Conservation (phyloP, 2,329 filamentous ascomycete genomes). For the Epichloe amarillans region DNA sequence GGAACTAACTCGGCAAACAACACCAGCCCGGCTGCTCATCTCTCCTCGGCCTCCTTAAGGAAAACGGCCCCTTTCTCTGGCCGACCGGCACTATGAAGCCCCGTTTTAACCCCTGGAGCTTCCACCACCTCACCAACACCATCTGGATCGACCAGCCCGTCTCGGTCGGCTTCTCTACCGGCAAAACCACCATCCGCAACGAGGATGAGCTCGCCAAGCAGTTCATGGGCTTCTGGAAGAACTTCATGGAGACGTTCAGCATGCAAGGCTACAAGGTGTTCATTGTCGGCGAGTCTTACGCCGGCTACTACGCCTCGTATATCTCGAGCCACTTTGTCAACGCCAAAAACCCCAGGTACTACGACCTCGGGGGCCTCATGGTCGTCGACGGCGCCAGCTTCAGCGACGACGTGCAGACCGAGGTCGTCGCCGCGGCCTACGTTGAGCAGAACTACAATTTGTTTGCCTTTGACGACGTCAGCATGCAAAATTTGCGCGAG, state of each 20-base stretch:
- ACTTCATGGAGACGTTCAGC: constrained; percentile 59
- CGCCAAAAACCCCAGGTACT: constrained; percentile 49
- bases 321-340: constrained; percentile 62
- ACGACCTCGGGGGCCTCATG: constrained; percentile 53
- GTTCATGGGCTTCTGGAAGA: constrained; percentile 68
- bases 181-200: constrained; percentile 47
- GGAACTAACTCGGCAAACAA: no score
- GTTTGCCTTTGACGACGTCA: constrained; percentile 51
- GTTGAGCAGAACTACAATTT: constrained; percentile 47
- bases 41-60: constrained; percentile 56
- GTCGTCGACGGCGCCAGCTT: constrained; percentile 60
- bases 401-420: constrained; percentile 28
- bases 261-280: constrained; percentile 57
- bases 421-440: constrained; percentile 41
- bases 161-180: constrained; percentile 55
- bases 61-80: constrained; percentile 65
- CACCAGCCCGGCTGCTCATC: constrained; percentile 40
- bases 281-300: constrained; percentile 59
- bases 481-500: constrained; percentile 36
- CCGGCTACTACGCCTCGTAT: constrained; percentile 55
- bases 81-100: constrained; percentile 55
- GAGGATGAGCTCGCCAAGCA: constrained; percentile 57
- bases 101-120: constrained; percentile 54
- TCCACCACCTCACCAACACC: constrained; percentile 36
- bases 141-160: constrained; percentile 61